Evolutionary conservation across 257 asterid genomes (phyloP).

Genomic region (Rauvolfia tetraphylla): DNA sequence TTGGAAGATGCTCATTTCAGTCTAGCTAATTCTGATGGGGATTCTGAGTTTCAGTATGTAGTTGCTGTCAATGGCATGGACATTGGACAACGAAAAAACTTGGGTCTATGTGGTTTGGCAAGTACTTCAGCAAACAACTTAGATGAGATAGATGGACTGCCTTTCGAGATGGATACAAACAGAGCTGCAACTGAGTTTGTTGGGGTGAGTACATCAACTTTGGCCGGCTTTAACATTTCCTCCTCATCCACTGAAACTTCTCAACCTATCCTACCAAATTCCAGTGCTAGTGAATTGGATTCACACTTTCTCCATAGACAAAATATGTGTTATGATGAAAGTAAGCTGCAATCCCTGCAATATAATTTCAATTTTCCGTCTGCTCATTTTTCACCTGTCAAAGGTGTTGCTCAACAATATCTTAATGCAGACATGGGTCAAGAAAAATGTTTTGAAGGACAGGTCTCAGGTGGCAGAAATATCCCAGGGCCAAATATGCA

Average conservation of each 20-base stretch:
- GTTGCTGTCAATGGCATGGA: constrained; percentile 82
- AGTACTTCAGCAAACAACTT: constrained; percentile 54
- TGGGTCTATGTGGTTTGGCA: constrained; percentile 36
- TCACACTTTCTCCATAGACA: constrained; percentile 33
- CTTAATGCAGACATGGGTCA: constrained; percentile 30
- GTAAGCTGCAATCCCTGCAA: constrained; percentile 34
- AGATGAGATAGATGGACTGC: constrained; percentile 47
- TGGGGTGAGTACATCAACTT: constrained; percentile 35
- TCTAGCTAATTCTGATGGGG: constrained; percentile 50
- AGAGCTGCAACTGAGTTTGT: constrained; percentile 35
- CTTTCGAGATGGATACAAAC: constrained; percentile 36
- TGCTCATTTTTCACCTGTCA: constrained; percentile 33
- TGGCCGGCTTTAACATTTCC: constrained; percentile 37
- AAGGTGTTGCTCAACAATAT: constrained; percentile 37
- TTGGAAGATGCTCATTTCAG: constrained; percentile 60
- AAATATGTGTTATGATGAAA: constrained; percentile 31
- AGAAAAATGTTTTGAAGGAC: constrained; percentile 44
- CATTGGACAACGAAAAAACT: constrained; percentile 40
- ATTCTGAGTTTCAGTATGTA: constrained; percentile 72
- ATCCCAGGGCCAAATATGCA: constrained; percentile 21
- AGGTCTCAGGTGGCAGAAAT: constrained; percentile 22
- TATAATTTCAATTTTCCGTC: constrained; percentile 30
- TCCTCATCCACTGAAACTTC: constrained; percentile 38
- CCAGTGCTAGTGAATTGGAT: constrained; percentile 36
- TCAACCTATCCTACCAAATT: constrained; percentile 29